Evolutionary conservation across 805 yeast genomes (phyloP), one percentile per base, ranked within the genome.

Genomic region (Torulaspora quercuum): DNA sequence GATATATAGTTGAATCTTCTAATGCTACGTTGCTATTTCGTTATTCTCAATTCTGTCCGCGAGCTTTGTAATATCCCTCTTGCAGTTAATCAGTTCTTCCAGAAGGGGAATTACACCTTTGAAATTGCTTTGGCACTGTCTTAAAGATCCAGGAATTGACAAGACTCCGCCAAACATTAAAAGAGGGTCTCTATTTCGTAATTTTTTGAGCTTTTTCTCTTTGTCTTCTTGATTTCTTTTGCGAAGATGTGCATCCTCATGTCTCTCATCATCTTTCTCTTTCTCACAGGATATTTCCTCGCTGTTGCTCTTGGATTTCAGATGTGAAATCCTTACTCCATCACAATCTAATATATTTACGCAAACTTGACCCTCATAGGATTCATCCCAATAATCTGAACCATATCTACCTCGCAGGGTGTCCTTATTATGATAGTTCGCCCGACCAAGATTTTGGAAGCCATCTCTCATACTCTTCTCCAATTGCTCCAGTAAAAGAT

Each of bases 401-500:
- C 64, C 64, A 33, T 54, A 59, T 15, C 52, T 42, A 4, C 61
- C 62, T 25, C 58, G 39, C 21, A 59, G 35, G 0, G 61, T 40
- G 34, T 57, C 55, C 25, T 58, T 58, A 35, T 57, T 57, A 35
- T 53, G 50, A 38, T 49, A 60, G 33, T 60, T 56, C 4, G 63
- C 63, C 34, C 61, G 49, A 12, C 56, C 48, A 14, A 60, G 44
- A 23, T 51, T 46, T 19, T 41, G 35, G 26, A 50, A 54, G 1
- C 63, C 64, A 7, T 48, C 49, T n/a, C 41, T 32, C 24, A 53
- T 42, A 12, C 41, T 35, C 9, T 39, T 46, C 26, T 53, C 52
- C 13, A 61, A 33, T 41, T 56, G 60, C 31, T 57, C 63, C 22
- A 59, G 32, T 6, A 53, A 31, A 8, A 37, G 28, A 39, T 60